These are phyloP conservation scores for Entophlyctis luteolus DNA, from an alignment of 192 early-diverging fungal genomes.

Conservation along the genomic window DNA sequence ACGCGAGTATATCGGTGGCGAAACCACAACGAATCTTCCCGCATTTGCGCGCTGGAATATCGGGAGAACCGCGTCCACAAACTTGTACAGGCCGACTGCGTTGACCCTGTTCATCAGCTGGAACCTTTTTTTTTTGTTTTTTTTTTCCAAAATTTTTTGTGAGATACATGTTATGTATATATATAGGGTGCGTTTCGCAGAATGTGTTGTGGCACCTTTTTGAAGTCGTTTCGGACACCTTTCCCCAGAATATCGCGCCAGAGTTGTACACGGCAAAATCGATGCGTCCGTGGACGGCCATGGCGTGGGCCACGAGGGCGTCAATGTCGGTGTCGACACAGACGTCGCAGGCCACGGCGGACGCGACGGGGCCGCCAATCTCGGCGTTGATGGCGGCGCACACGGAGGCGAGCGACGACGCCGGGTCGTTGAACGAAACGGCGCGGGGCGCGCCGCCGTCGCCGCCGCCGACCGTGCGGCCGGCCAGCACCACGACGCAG, in stretches of 20 bases:
- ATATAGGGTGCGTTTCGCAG: background rate
- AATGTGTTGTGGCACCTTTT: conserved; percentile 24
- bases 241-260: conserved; percentile 35
- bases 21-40: conserved; percentile 32
- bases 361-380: background rate
- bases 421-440: background rate
- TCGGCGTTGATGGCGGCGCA: background rate
- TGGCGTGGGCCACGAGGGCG: background rate
- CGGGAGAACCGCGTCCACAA: conserved; percentile 24
- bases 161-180: no score
- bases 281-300: conserved; percentile 16
- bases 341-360: conserved; percentile 7
- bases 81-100: conserved; percentile 19
- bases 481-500: background rate
- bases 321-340: background rate
- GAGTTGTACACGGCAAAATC: conserved; percentile 38
- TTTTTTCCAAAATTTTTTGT: no score
- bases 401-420: background rate
- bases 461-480: background rate
- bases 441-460: background rate
- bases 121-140: background rate
- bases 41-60: conserved; percentile 5
- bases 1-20: conserved; percentile 37
- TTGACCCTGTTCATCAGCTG: conserved; percentile 30
- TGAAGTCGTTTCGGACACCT: conserved; percentile 18